Base-by-base conservation (phyloP, 1,139 yeast species). In the Kodamaea alishanica region DNA sequence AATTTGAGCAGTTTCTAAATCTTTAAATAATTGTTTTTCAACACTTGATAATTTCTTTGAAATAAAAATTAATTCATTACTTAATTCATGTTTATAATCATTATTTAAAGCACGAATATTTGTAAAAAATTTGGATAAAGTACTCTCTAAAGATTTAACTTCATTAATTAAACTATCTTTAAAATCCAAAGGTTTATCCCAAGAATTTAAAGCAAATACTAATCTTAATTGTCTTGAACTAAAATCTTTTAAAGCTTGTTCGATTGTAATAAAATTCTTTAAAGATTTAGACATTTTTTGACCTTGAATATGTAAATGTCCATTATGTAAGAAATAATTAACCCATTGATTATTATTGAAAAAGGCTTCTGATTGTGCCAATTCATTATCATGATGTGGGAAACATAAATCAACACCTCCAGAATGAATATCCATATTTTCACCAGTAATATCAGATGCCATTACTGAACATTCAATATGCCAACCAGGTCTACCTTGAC, bases 341-440 rank as follows among this genome's bases (percentile, higher is more conserved):
- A 92, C 88, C 99, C 99, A 92, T 65, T 94, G 98, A 38, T 78
- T 67, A 62, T 86, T 83, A 54, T 87, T 88, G 60, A 74, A 92
- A 61, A 82, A 84, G 5, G 97, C 98, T 64, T 92, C 99, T 24
- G 94, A 78, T 67, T 92, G 99, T 1, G 99, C 99, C 51, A 92
- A 71, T 66, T 92, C 99, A 56, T 92, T 92, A 63, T 92, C 99
- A 64, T 92, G 99, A 61, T 92, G 99, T n/a, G 99, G 99, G 71
- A 92, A 94, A 25, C 97, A 96, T 55, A 92, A 75, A 64, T 92
- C 99, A 44, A 92, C 80, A 48, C 98, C 99, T 41, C 99, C 98
- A 20, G 96, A 83, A 61, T 92, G 99, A 50, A 92, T 88, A 63
- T 92, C 99, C 75, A 94, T 84, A 42, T 75, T 74, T 27, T 77